Evolutionary conservation across 192 early-diverging fungal species (phyloP), one percentile per base, ranked within the genome.

Genomic region (Rhizophagus prolifer): DNA sequence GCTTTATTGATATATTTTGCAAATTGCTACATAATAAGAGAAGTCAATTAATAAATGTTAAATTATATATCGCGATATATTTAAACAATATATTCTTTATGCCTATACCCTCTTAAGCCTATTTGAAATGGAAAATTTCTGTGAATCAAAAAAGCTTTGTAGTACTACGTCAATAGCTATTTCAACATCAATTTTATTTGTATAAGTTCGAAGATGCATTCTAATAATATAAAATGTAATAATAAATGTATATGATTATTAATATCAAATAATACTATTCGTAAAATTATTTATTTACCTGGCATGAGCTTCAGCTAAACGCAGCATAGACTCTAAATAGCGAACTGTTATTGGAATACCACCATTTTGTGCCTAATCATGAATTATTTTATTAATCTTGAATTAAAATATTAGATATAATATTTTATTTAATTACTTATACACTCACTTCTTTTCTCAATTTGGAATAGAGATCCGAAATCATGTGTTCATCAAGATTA

Each of bases 161-260:
- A 99, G 81, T 50, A 92, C 92, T 8, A 96, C 94, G 14, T 92
- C 86, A 78, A 97, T 97, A 1, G 97, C 97, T 72, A 95, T 90
- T 75, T 99, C 94, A 12, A 99, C 86, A 81, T 99, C 97, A 81
- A 94, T 95, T 46, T 92, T 89, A 44, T 92, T 90, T 2, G 97
- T 96, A 74, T 92, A 90, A 79, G 95, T 94, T 44, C 95, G 92
- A 74, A 99, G 84, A 75, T 99, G 97, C 95, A 99, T 97, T 73
- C 73, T 75, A 38, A 47, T 31, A n/a, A 16, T 31, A 64, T 10
- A 44, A 28, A 64, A 26, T 9, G 4, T 26, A 25, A 38, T 16
- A 62, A 34, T 14, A 44, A 31, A 34, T 41, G 36, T 31, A 9
- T n/a, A 9, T 50, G 19, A 13, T 30, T 14, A 58, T 34, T 34